phyloP scores from a whole-genome alignment of 257 asterid species.

The Leptodermis oblonga region DNA sequence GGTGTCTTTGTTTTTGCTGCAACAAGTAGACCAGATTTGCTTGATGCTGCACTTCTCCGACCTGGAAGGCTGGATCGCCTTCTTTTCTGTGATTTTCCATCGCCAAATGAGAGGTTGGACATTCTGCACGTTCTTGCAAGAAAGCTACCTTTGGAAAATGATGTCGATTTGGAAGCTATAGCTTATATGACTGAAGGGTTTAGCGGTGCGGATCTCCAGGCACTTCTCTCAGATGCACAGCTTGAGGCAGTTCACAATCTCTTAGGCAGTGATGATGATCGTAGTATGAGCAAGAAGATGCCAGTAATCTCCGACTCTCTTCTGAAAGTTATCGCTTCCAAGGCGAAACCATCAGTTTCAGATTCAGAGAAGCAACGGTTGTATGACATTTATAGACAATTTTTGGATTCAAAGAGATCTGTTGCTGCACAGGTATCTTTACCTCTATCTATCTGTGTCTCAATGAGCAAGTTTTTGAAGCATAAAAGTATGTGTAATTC shows the following conservation, averaged over 20 bases:
- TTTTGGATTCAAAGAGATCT: constrained; percentile 76
- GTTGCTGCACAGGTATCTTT: constrained; percentile 60
- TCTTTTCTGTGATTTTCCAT: constrained; percentile 90
- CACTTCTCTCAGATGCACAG: constrained; percentile 88
- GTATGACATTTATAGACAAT: constrained; percentile 75
- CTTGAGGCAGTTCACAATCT: constrained; percentile 86
- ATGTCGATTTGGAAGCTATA: constrained; percentile 59
- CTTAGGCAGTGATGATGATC: constrained; percentile 43
- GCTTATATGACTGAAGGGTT: constrained; percentile 77
- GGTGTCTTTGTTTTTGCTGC: constrained; percentile 99
- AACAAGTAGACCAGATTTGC: constrained; percentile 97
- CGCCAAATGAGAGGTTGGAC: constrained; percentile 69
- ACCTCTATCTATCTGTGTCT: constrained; percentile 7
- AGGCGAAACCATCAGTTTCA: constrained; percentile 80
- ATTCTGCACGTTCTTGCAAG: constrained; percentile 81
- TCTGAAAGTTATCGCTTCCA: constrained; percentile 60
- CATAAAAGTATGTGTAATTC: background rate
- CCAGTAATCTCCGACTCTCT: constrained; percentile 62
- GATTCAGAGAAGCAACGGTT: constrained; percentile 72
- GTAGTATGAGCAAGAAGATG: constrained; percentile 39
- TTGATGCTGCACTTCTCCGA: constrained; percentile 97
- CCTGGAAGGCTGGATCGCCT: constrained; percentile 98
- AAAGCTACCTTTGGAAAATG: constrained; percentile 76
- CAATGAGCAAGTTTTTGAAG: background rate
- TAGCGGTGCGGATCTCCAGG: constrained; percentile 98